These are phyloP conservation scores for Puccinia coronata DNA, from an alignment of 1,284 basidiomycete genomes.

Conservation along the genomic window DNA sequence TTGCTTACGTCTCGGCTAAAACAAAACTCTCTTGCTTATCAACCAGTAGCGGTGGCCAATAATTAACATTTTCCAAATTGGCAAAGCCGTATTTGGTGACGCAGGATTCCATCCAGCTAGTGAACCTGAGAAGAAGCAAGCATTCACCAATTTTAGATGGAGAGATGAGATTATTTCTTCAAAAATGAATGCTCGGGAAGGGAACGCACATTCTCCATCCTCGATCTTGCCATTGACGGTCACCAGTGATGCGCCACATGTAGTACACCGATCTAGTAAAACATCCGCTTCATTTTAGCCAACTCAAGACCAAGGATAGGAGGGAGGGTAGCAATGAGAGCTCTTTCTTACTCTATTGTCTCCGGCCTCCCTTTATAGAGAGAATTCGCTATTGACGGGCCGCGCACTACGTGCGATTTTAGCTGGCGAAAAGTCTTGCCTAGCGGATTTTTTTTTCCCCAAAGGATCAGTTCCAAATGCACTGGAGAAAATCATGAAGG, in stretches of 20 bases:
- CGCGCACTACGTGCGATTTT: constrained; percentile 52
- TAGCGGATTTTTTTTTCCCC: not conserved
- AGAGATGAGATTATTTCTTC: not conserved
- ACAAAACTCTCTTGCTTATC: constrained; percentile 64
- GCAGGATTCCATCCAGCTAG: constrained; percentile 62
- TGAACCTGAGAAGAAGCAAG: constrained; percentile 54
- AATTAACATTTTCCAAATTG: constrained; percentile 60
- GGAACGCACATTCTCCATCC: constrained; percentile 64
- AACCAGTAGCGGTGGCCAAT: constrained; percentile 54
- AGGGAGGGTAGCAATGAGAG: not conserved
- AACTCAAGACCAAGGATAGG: too few species aligned
- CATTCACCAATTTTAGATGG: not conserved
- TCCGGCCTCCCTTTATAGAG: constrained; percentile 63
- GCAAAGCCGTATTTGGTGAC: constrained; percentile 58
- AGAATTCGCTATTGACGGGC: constrained; percentile 53
- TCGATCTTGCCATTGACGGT: constrained; percentile 62
- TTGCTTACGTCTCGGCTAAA: constrained; percentile 64
- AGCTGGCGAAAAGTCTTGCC: constrained; percentile 27
- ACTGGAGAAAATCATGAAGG: not conserved
- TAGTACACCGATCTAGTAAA: constrained; percentile 59
- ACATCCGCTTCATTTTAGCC: not conserved
- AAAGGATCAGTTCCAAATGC: not conserved
- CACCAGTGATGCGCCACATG: constrained; percentile 65
- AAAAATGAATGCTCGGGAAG: not conserved
- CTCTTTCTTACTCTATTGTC: constrained; percentile 62